Conservation (phyloP, 169 alveolate genomes). For the Besnoitia besnoiti region DNA sequence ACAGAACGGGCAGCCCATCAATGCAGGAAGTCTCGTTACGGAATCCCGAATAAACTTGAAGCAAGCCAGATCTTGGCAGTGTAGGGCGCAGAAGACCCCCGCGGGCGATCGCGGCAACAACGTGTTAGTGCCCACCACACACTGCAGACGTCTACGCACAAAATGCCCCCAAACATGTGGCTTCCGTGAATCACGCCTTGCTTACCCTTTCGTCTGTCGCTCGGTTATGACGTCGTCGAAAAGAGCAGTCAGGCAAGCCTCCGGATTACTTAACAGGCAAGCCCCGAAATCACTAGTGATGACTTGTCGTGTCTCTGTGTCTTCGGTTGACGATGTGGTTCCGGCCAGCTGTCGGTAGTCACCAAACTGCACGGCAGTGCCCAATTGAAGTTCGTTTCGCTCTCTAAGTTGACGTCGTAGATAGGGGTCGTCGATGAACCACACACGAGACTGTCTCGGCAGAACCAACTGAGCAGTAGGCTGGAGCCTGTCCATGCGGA, state of each 20-base stretch:
- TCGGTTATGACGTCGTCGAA: neutral
- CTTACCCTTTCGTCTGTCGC: no score
- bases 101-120: neutral
- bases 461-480: neutral
- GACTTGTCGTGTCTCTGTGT: slow-evolving; percentile 17
- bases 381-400: neutral
- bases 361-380: neutral
- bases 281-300: neutral
- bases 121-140: neutral
- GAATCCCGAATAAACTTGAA: no score
- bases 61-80: no score
- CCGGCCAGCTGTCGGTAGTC: neutral
- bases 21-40: no score
- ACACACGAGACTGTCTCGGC: neutral
- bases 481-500: slow-evolving; percentile 10
- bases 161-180: no score
- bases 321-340: neutral
- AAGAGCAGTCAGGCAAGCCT: neutral
- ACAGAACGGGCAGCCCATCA: no score
- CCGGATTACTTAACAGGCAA: neutral
- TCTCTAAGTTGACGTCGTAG: neutral
- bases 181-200: no score
- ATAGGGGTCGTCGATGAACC: slow-evolving; percentile 24
- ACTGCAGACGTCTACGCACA: no score
- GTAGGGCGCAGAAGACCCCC: no score